These are phyloP conservation scores for Plenodomus biglobosus DNA, from an alignment of 2,329 filamentous ascomycete genomes.

Conservation along the genomic window DNA sequence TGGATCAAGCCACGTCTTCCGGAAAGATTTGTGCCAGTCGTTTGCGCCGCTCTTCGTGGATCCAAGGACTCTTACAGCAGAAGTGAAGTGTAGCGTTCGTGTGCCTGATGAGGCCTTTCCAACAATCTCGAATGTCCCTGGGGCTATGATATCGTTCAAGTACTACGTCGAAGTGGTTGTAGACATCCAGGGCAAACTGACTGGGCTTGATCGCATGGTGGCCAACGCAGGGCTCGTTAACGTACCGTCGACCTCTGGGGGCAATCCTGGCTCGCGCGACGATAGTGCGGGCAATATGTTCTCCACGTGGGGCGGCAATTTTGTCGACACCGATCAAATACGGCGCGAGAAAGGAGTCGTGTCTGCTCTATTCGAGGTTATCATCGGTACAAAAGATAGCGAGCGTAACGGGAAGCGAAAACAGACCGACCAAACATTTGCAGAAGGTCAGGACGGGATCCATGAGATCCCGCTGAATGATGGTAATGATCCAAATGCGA, in stretches of 20 bases:
- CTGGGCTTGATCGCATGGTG: constrained; percentile 68
- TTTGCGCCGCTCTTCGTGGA: constrained; percentile 88
- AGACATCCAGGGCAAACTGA: constrained; percentile 84
- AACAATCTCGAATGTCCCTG: constrained; percentile 85
- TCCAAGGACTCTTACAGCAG: constrained; percentile 73
- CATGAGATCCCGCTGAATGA: constrained; percentile 26
- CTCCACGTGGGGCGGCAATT: constrained; percentile 63
- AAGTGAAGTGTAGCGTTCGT: constrained; percentile 78
- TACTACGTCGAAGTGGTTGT: constrained; percentile 93
- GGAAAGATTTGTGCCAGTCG: constrained; percentile 89
- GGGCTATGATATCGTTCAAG: constrained; percentile 91
- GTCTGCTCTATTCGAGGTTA: constrained; percentile 78
- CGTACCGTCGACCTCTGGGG: constrained; percentile 46
- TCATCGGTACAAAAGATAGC: constrained; percentile 84
- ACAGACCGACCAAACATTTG: constrained; percentile 23
- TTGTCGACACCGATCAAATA: constrained; percentile 84
- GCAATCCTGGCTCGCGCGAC: constrained; percentile 39
- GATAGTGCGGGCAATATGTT: constrained; percentile 50
- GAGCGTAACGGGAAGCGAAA: constrained; percentile 54
- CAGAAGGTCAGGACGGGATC: constrained; percentile 15
- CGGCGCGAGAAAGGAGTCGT: constrained; percentile 91
- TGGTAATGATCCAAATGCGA: constrained; percentile 14
- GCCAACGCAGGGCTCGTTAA: constrained; percentile 58
- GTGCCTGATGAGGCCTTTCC: constrained; percentile 91
- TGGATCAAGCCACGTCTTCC: constrained; percentile 86